Percentiles rank a stretch among this genome's conserved stretches.
Evolutionary conservation across 768 basidiomycete species (phyloP).

Genomic region (Leccinum disarticulatum): DNA sequence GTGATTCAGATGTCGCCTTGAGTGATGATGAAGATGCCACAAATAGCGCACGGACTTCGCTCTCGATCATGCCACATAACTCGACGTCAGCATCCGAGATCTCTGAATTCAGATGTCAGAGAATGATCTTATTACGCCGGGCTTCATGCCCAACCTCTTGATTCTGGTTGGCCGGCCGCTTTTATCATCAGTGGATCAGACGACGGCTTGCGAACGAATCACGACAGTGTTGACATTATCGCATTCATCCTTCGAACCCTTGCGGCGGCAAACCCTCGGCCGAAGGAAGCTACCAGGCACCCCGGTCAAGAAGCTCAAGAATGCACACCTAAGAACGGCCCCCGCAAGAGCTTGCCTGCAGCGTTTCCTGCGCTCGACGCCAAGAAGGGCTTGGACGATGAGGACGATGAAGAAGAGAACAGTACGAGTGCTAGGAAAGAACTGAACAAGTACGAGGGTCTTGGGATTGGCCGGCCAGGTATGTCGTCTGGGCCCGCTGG

Average conservation of each 20-base stretch:
- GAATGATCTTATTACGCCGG: slow-evolving; percentile 72
- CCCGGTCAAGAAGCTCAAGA: slow-evolving; percentile 75
- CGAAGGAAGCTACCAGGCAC: slow-evolving; percentile 66
- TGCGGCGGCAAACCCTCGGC: slow-evolving; percentile 52
- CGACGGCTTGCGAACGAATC: slow-evolving; percentile 29
- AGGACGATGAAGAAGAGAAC: slow-evolving; percentile 60
- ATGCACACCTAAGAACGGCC: slow-evolving; percentile 56
- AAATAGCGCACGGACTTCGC: slow-evolving; percentile 17
- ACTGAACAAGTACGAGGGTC: slow-evolving; percentile 53
- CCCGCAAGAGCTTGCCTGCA: slow-evolving; percentile 74
- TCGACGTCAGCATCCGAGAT: slow-evolving; percentile 59
- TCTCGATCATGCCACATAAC: slow-evolving; percentile 48
- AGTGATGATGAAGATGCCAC: slow-evolving; percentile 55
- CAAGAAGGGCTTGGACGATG: slow-evolving; percentile 41
- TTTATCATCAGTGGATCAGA: slow-evolving; percentile 41
- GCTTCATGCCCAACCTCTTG: slow-evolving; percentile 46
- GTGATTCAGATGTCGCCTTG: slow-evolving; percentile 63
- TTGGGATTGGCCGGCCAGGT: slow-evolving; percentile 64
- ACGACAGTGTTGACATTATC: slow-evolving; percentile 50
- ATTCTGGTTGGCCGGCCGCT: slow-evolving; percentile 65
- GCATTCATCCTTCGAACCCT: slow-evolving; percentile 73
- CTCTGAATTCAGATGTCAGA: slow-evolving; percentile 54
- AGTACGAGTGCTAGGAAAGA: slow-evolving; percentile 61
- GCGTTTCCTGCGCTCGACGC: slow-evolving; percentile 52
- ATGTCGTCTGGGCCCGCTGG: slow-evolving; percentile 27